Conservation (phyloP, 345 rosid species). For the Ricinus communis region DNA sequence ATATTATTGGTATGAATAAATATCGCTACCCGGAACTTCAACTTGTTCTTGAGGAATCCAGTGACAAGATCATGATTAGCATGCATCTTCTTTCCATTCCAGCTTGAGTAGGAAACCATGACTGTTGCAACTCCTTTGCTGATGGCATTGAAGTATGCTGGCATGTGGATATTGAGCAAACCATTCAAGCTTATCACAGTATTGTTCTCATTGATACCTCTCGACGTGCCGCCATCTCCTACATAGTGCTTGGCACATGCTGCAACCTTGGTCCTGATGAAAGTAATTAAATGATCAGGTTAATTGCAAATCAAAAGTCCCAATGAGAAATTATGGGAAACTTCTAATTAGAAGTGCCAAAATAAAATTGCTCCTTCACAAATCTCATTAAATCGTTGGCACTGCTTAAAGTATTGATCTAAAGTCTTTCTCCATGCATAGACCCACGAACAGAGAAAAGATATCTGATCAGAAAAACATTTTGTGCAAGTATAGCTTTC, state of each 20-base stretch:
- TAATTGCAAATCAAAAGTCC: background rate
- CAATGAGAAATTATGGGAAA: background rate
- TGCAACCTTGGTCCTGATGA: constrained; percentile 33
- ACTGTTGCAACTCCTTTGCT: constrained; percentile 34
- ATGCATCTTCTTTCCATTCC: constrained; percentile 48
- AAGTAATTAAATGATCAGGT: background rate
- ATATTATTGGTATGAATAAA: background rate
- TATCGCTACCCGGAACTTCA: constrained; percentile 29
- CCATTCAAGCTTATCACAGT: constrained; percentile 18
- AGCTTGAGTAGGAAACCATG: constrained; percentile 48
- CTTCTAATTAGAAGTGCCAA: background rate
- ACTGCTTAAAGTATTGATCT: background rate
- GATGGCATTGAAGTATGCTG: constrained; percentile 31
- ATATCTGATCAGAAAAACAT: background rate
- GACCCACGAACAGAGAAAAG: background rate
- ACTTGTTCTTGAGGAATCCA: constrained; percentile 30
- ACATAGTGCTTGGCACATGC: constrained; percentile 43
- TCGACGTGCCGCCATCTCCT: constrained; percentile 38
- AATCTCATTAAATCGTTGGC: background rate
- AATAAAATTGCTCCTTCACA: background rate
- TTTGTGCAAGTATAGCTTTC: too few species aligned
- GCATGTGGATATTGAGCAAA: constrained; percentile 35
- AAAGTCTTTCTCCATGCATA: background rate
- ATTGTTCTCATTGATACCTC: constrained; percentile 39
- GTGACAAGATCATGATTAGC: constrained; percentile 34